Percentiles rank a stretch among this genome's conserved stretches.
Evolutionary conservation across 2,329 filamentous ascomycete genomes (phyloP).

Genomic region (Thelonectria rubi): DNA sequence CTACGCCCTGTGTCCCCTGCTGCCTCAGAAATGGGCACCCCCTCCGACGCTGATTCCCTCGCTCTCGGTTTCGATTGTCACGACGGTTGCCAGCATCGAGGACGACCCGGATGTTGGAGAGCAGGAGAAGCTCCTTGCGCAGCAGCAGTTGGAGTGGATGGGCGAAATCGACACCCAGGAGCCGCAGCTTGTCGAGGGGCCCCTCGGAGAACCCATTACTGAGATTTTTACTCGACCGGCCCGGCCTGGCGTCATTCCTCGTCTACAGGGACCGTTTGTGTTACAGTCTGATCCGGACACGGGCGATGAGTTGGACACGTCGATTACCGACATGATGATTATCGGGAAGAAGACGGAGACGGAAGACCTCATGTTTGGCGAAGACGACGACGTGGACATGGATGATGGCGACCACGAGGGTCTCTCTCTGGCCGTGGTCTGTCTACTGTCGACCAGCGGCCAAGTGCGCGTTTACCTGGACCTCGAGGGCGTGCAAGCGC

Average conservation of each 20-base stretch:
- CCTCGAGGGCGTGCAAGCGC: conserved; percentile 69
- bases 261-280: conserved; percentile 70
- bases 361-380: conserved; percentile 69
- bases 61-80: conserved; percentile 82
- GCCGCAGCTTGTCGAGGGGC: conserved; percentile 62
- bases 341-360: conserved; percentile 70
- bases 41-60: conserved; percentile 81
- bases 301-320: conserved; percentile 65
- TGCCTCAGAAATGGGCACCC: conserved; percentile 87
- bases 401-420: conserved; percentile 67
- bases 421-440: conserved; percentile 67
- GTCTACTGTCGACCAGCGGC: conserved; percentile 68
- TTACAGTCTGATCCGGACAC: conserved; percentile 63
- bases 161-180: conserved; percentile 71
- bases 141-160: conserved; percentile 75
- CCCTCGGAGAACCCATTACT: conserved; percentile 57
- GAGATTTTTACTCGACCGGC: conserved; percentile 67
- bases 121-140: conserved; percentile 64
- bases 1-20: conserved; percentile 89
- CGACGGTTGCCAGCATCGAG: conserved; percentile 71
- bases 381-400: conserved; percentile 68
- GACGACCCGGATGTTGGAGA: conserved; percentile 65
- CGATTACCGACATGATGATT: conserved; percentile 69
- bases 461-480: conserved; percentile 70
- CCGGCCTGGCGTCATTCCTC: conserved; percentile 66